Evolutionary conservation across 1,139 yeast genomes (phyloP), one percentile per base, ranked within the genome.

Genomic region (Taphrina wiesneri): DNA sequence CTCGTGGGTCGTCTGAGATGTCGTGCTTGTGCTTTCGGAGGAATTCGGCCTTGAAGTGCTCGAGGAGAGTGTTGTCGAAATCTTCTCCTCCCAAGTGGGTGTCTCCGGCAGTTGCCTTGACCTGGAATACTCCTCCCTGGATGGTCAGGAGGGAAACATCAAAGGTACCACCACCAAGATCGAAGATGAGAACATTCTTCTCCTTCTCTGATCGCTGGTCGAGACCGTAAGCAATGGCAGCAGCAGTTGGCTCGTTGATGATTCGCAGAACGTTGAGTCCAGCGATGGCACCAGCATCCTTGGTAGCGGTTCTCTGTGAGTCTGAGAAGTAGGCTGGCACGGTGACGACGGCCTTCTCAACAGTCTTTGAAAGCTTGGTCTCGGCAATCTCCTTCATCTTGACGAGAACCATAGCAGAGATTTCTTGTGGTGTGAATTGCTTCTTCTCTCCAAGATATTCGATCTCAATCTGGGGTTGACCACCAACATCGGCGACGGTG

Each of bases 71-170:
- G 82, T 87, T 85, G 80, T 88, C 95, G 78, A 88, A 87, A 80
- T 87, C 95, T 81, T 91, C 97, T 84, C 97, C 97, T 83, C 97
- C 97, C 83, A 91, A 85, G 81, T 91, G 97, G 72, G 97, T 91
- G 81, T 91, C 97, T 87, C 97, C 97, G 69, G 97, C 97, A 73
- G 97, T 91, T 70, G 97, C 92, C 84, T 90, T 90, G 75, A 91
- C 97, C 80, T 91, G 96, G 79, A 91, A 91, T 73, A 91, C 89
- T 85, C 97, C 97, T 72, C 90, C 96, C 79, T 91, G 96, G 77
- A 91, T 91, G 67, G 93, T 87, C 74, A 91, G 83, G 73, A 91
- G 83, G 51, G 97, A 91, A 67, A 91, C 97, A 88, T 91, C 97
- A 79, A 91, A 91, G 75, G 97, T 91, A 84, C 97, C 97, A 83